A percentile compares a stretch with the other conserved stretches of the same genome.
These are phyloP conservation scores for Suhomyces kilbournensis DNA, from an alignment of 805 yeast species.

Conservation along the genomic window DNA sequence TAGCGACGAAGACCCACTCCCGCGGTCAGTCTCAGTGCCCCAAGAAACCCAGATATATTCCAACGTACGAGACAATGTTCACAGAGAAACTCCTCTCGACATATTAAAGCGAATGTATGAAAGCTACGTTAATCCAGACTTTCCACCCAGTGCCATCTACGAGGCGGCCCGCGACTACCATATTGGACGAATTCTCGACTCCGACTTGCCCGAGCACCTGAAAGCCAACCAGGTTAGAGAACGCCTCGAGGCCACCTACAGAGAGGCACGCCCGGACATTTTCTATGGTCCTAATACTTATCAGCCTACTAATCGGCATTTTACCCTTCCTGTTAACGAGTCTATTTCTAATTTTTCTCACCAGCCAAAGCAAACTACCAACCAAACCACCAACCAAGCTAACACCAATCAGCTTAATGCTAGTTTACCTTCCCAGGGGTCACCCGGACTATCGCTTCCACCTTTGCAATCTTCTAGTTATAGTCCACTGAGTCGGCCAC, in stretches of 20 bases:
- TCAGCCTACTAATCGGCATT: background rate
- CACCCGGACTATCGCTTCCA: background rate
- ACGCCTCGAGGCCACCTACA: no score
- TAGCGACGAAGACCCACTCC: conserved; percentile 34
- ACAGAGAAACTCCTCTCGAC: background rate
- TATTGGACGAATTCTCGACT: no score
- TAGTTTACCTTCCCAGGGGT: background rate
- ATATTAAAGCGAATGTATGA: background rate
- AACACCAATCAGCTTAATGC: background rate
- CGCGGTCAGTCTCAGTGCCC: background rate
- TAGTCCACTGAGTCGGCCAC: background rate
- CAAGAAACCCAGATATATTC: background rate
- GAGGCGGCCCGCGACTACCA: no score
- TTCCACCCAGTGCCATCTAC: background rate
- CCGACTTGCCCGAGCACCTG: no score
- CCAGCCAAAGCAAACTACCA: background rate
- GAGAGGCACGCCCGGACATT: background rate
- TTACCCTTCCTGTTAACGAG: background rate
- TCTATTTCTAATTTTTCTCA: background rate
- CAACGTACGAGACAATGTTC: background rate
- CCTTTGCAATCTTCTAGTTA: background rate
- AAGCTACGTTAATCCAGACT: background rate
- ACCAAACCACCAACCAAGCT: background rate
- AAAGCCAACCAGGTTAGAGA: no score
- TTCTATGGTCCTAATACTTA: background rate